A percentile compares a stretch with the other conserved stretches of the same genome.
Conservation (phyloP, 805 yeast genomes). For the Torulaspora delbrueckii region DNA sequence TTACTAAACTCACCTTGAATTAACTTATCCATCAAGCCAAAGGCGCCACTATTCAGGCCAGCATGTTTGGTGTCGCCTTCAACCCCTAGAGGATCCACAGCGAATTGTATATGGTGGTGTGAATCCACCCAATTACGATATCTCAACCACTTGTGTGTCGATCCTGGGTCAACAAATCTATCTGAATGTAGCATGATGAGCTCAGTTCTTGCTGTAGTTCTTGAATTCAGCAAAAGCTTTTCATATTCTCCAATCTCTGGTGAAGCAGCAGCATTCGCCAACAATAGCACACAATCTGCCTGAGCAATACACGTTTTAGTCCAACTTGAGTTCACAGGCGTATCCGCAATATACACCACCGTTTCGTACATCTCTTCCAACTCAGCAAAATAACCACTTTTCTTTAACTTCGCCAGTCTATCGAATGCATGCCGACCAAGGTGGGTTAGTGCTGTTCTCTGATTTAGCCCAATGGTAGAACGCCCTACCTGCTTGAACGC, state of each 20-base stretch:
- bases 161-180: slow-evolving; percentile 75
- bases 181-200: slow-evolving; percentile 81
- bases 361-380: slow-evolving; percentile 84
- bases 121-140: slow-evolving; percentile 85
- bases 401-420: slow-evolving; percentile 74
- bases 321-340: slow-evolving; percentile 81
- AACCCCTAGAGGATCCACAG: slow-evolving; percentile 20
- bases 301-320: slow-evolving; percentile 88
- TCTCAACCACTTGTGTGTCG: slow-evolving; percentile 79
- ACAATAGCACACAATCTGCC: slow-evolving; percentile 85
- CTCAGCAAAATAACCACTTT: slow-evolving; percentile 85
- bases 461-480: slow-evolving; percentile 74
- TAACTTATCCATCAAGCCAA: slow-evolving; percentile 25
- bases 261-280: slow-evolving; percentile 76
- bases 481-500: slow-evolving; percentile 71
- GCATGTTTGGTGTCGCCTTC: slow-evolving; percentile 21
- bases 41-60: slow-evolving; percentile 16
- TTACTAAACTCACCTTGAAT: slow-evolving; percentile 32
- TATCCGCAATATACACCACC: slow-evolving; percentile 86
- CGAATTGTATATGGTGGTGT: slow-evolving; percentile 84
- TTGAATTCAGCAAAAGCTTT: slow-evolving; percentile 61
- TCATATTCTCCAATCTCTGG: slow-evolving; percentile 85
- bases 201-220: slow-evolving; percentile 84
- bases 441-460: slow-evolving; percentile 70
- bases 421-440: slow-evolving; percentile 92